Evolutionary conservation across 192 early-diverging fungal genomes (phyloP), one percentile per base, ranked within the genome.

Genomic region (Dissophora ornata): DNA sequence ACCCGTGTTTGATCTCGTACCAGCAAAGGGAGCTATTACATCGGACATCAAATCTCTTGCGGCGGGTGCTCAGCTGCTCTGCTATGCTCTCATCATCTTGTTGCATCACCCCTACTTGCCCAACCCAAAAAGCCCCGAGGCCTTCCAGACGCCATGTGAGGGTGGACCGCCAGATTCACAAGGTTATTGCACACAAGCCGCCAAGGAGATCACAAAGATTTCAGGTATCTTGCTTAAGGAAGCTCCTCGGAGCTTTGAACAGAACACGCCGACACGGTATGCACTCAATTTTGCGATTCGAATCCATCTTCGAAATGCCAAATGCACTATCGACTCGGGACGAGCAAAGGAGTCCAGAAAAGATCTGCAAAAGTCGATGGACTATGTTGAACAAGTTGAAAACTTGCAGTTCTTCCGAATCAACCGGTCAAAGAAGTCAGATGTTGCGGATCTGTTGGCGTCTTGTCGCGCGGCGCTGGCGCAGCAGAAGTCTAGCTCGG

Each of bases 151-250:
- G 5, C 48, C 73, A 16, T n/a, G 25, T 10, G 64, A 52, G 44
- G 21, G 21, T 18, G 57, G 71, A 11, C 40, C 34, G 5, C 73
- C 73, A 7, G 64, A 77, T 9, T 77, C 73, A 9, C 73, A 77
- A 36, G 73, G 73, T 10, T 77, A 77, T n/a, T 77, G 73, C 30
- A 77, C 73, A 3, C 73, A 77, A 33, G 73, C 73, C 13, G 73
- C 73, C 30, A 77, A 77, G 40, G 73, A 77, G 59, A 77, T 77
- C 34, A 77, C 73, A 15, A 77, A 67, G 41, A 77, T 77, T 50
- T 38, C 57, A 11, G 73, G 73, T 0, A 67, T 77, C 28, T 42
- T 77, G 18, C 59, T 77, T 36, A 48, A 62, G 28, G 73, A 77
- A 30, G 57, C 64, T 2, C 73, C 73, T 15, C 41, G 44, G 29